phyloP scores from a whole-genome alignment of 768 basidiomycete species.

The Naganishia antarctica region DNA sequence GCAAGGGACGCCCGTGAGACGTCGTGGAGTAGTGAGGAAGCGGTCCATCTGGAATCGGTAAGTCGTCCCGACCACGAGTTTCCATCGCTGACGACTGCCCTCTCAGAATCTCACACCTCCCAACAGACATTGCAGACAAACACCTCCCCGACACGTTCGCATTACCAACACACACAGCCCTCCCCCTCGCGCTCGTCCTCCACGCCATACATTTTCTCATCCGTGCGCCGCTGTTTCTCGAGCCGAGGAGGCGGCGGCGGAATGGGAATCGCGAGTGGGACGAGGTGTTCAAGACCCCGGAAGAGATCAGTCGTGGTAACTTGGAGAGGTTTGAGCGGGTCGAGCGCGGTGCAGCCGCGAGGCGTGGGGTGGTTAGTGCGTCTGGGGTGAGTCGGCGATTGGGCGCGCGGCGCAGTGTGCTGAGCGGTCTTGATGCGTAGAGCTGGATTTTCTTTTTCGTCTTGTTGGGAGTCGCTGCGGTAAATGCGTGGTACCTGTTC shows the following conservation, averaged over 20 bases:
- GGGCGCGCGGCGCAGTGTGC: not conserved
- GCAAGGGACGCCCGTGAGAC: not conserved
- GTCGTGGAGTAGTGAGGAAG: slow-evolving; percentile 26
- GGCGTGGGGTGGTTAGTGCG: slow-evolving; percentile 2
- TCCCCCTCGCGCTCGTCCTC: slow-evolving; percentile 20
- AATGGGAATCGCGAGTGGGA: slow-evolving; percentile 13
- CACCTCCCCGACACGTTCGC: slow-evolving; percentile 15
- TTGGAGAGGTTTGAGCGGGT: slow-evolving; percentile 20
- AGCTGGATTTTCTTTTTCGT: slow-evolving; percentile 30
- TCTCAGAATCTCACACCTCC: not conserved
- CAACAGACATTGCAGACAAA: not conserved
- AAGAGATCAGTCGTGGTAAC: slow-evolving; percentile 14
- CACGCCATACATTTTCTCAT: slow-evolving; percentile 27
- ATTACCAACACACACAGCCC: slow-evolving; percentile 14
- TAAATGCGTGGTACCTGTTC: slow-evolving; percentile 46
- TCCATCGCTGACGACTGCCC: not conserved
- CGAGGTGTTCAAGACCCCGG: slow-evolving; percentile 19
- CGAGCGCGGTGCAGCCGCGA: not conserved
- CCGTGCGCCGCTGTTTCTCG: slow-evolving; percentile 21
- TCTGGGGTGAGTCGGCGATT: slow-evolving; percentile 4
- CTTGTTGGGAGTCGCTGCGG: slow-evolving; percentile 32
- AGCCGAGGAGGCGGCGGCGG: not conserved
- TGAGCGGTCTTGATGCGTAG: slow-evolving; percentile 24
- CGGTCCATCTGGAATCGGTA: slow-evolving; percentile 22
- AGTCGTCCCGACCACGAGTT: not conserved